Percentiles rank a stretch among this genome's conserved stretches.
These are phyloP conservation scores for Lasiosphaeria hispida DNA, from an alignment of 495 filamentous ascomycete species.

Conservation along the genomic window DNA sequence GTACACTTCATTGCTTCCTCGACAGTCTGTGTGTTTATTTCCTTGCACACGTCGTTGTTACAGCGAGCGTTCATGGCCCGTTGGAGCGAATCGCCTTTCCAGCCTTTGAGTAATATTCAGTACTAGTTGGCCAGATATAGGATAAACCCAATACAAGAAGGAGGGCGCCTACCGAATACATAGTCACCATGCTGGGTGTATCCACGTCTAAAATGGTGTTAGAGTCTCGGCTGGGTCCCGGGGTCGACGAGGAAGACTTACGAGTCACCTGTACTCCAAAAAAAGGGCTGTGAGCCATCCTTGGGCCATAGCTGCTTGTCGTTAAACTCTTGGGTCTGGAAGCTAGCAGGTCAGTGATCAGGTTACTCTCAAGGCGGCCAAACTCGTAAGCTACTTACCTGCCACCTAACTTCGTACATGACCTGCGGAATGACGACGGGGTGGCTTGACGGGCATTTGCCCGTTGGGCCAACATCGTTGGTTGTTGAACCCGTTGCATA, in stretches of 20 bases:
- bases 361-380: not conserved
- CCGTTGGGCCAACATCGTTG: slow-evolving; percentile 21
- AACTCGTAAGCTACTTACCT: slow-evolving; percentile 16
- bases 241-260: not conserved
- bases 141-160: too few relatives aligned
- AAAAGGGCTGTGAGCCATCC: slow-evolving; percentile 43
- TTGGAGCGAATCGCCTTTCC: slow-evolving; percentile 39
- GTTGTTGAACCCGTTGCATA: slow-evolving; percentile 29
- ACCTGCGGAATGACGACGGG: slow-evolving; percentile 36
- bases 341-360: not conserved
- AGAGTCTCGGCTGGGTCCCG: slow-evolving; percentile 10
- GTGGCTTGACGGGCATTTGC: slow-evolving; percentile 27
- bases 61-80: slow-evolving; percentile 36
- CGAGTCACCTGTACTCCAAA: slow-evolving; percentile 43
- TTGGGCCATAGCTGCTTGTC: slow-evolving; percentile 37
- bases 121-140: too few relatives aligned
- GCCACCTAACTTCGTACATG: slow-evolving; percentile 43
- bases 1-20: slow-evolving; percentile 32
- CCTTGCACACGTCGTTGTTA: slow-evolving; percentile 29
- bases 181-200: slow-evolving; percentile 40
- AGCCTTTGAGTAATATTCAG: not conserved
- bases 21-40: slow-evolving; percentile 32
- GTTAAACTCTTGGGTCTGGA: slow-evolving; percentile 31
- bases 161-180: slow-evolving; percentile 26
- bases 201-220: slow-evolving; percentile 28